Base-by-base conservation (phyloP, 2,329 filamentous ascomycete genomes). In the Bimuria novae-zelandiae region DNA sequence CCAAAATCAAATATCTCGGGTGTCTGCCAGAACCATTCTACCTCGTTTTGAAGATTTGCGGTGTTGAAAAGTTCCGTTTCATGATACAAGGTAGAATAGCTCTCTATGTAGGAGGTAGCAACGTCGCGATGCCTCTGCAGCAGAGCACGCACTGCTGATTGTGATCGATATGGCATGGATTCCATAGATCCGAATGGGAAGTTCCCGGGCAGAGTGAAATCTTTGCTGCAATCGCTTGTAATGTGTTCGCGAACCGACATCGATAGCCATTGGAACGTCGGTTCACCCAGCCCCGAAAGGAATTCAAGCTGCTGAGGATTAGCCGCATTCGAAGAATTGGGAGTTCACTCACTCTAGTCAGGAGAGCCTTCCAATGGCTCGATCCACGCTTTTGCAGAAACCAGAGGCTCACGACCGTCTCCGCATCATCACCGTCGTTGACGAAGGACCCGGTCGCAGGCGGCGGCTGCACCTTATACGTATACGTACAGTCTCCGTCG, bases 191-290 rank as follows among this genome's bases (percentile, higher is more conserved):
- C 63, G 32, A 66, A 61, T 0, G 62, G 61, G 27, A 54, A 66
- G 22, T 65, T 66, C 3, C 60, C 58, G 19, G 60, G 57, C 14
- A 66, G 45, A n/a, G 53, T 37, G 17, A 61, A 51, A 30, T 64
- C 63, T n/a, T 42, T 57, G n/a, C 47, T 47, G 36, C 56, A 60
- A 32, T 59, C 30, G 3, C 51, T 51, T 21, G 57, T 42, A 14
- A 52, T 36, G 25, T 62, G 57, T 16, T 58, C 46, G 40, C 51
- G 45, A 23, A 65, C 48, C 16, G 40, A 43, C n/a, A 32, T 43
- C 6, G 40, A 43, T 16, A 43, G 25, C 40, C 45, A 48, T 30
- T 48, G 33, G 25, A 63, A 63, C 1, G 49, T 49, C 1, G 51
- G 48, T 12, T 52, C 39, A 7, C 47, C 46, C 14, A 54, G 32